These are phyloP conservation scores for Pilasporangium apinafurcum DNA, from an alignment of 352 stramenopile species.

Conservation along the genomic window DNA sequence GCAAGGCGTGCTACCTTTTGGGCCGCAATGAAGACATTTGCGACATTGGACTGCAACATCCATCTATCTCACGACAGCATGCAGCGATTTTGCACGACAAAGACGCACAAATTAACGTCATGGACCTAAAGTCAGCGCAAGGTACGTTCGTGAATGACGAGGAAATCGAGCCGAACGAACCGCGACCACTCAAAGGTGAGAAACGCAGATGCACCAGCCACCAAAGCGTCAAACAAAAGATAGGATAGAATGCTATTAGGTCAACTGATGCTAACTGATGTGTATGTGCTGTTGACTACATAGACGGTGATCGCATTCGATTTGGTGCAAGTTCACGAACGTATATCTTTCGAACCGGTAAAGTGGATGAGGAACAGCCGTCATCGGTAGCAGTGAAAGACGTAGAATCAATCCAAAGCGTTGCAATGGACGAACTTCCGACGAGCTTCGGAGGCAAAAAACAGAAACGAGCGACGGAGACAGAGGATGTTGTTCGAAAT, in stretches of 20 bases:
- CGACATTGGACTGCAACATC: conserved; percentile 71
- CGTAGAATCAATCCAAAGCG: no score
- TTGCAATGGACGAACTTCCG: conserved; percentile 33
- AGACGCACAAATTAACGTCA: conserved; percentile 36
- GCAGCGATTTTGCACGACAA: conserved; percentile 66
- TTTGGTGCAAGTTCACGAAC: conserved; percentile 61
- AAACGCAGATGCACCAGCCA: no score
- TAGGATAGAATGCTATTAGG: no score
- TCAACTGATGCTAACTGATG: no score
- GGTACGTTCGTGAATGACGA: conserved; percentile 77
- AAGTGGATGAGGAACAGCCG: conserved; percentile 3
- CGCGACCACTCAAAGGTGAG: conserved; percentile 29
- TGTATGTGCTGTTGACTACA: neutral
- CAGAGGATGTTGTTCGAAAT: neutral
- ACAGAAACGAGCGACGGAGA: conserved; percentile 1
- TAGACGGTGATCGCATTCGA: conserved; percentile 41
- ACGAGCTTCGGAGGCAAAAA: conserved; percentile 44
- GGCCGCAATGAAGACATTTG: conserved; percentile 72
- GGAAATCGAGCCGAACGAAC: conserved; percentile 47
- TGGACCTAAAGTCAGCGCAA: conserved; percentile 81
- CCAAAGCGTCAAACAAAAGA: no score
- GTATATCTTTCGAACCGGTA: conserved; percentile 38
- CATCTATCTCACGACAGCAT: conserved; percentile 79
- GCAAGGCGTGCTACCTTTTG: conserved; percentile 56
- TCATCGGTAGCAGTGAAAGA: conserved; percentile 8